phyloP scores from a whole-genome alignment of 352 stramenopile species.

The Phytophthora melonis region DNA sequence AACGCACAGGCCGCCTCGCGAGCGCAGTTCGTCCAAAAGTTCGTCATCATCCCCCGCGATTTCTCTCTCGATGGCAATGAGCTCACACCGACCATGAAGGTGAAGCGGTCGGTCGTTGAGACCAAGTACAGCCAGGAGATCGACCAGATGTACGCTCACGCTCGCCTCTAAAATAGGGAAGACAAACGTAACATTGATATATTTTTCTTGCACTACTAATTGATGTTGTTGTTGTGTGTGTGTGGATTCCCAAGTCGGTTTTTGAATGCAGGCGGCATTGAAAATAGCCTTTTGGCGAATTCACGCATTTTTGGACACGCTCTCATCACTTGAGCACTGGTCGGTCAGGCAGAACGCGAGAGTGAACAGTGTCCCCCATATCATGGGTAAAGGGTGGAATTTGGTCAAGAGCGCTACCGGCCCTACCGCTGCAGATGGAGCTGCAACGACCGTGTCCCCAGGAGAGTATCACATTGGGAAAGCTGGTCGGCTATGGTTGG shows the following conservation, averaged over 20 bases:
- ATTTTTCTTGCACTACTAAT: background rate
- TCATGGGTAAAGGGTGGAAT: conserved; percentile 36
- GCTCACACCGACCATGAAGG: conserved; percentile 95
- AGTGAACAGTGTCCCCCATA: background rate
- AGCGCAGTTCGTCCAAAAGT: conserved; percentile 82
- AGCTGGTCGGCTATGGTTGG: conserved; percentile 25
- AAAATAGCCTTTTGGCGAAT: conserved; percentile 28
- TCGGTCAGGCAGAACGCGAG: background rate
- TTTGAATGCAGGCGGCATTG: conserved; percentile 13
- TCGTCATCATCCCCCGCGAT: conserved; percentile 74
- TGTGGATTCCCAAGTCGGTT: conserved; percentile 10
- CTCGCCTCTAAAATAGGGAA: conserved; percentile 16
- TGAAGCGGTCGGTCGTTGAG: conserved; percentile 90
- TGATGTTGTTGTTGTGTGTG: background rate
- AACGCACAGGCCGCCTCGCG: conserved; percentile 64
- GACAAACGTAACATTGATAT: background rate
- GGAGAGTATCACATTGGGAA: conserved; percentile 22
- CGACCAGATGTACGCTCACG: conserved; percentile 80
- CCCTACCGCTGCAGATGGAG: background rate
- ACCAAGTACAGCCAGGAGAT: conserved; percentile 91
- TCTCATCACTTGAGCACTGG: conserved; percentile 12
- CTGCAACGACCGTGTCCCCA: background rate
- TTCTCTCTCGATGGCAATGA: conserved; percentile 91
- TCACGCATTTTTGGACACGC: conserved; percentile 21
- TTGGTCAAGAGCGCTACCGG: conserved; percentile 13